Evolutionary conservation across 78 protist genomes (phyloP).

Genomic region (Ministeria vibrans): DNA sequence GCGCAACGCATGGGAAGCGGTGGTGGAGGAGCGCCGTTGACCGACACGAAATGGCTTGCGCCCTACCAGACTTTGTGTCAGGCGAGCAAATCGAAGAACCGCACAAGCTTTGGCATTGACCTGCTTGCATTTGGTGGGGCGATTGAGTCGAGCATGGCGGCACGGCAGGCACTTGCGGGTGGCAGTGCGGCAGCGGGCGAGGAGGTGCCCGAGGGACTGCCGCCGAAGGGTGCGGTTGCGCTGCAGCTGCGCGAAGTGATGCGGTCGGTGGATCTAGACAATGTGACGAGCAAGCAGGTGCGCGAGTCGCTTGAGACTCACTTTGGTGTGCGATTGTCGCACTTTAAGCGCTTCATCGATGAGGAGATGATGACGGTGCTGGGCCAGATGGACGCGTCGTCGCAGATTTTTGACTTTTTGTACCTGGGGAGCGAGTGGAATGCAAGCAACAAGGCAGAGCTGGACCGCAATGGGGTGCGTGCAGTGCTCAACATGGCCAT

Average conservation of each 20-base stretch:
- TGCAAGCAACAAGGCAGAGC: conserved; percentile 27
- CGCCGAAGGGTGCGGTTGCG: not conserved
- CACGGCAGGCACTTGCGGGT: not conserved
- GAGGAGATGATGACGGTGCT: conserved; percentile 26
- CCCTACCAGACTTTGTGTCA: not conserved
- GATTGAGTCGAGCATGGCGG: not conserved
- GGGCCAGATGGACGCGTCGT: conserved; percentile 24
- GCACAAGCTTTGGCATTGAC: not conserved
- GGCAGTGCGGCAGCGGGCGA: not conserved
- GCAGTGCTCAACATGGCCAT: conserved; percentile 27
- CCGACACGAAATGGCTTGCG: not conserved
- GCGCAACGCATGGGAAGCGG: not conserved
- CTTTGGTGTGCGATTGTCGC: not conserved
- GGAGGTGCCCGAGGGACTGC: not conserved
- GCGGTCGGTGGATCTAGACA: conserved; percentile 6
- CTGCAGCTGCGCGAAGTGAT: conserved; percentile 12
- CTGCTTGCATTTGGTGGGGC: not conserved
- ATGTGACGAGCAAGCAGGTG: conserved; percentile 14
- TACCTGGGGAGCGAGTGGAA: conserved; percentile 48
- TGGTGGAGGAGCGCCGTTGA: not conserved
- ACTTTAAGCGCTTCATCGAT: conserved; percentile 14
- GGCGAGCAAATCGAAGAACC: not conserved
- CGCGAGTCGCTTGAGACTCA: conserved; percentile 11
- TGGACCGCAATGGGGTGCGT: not conserved
- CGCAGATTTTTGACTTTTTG: conserved; percentile 24